Base-by-base conservation (phyloP, 176 grass and related monocot species). In the Elaeis guineensis region DNA sequence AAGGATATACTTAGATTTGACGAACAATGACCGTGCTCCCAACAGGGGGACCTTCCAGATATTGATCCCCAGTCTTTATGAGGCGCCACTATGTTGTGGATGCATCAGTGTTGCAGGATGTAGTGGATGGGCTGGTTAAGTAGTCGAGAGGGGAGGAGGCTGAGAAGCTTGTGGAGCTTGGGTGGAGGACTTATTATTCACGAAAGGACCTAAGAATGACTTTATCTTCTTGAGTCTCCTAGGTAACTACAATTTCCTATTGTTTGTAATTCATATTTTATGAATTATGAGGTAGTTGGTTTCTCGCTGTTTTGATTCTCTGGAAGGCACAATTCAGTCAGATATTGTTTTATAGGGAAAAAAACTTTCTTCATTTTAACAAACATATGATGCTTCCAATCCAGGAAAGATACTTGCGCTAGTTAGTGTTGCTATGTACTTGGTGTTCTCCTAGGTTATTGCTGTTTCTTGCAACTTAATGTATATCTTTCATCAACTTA, bases 81-180 rank as follows among this genome's bases (percentile, higher is more conserved):
- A 90, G 21, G 50, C 69, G 14, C 18, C 71, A 21, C 21, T 73
- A 23, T 30, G 77, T 12, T 62, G 35, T 74, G 48, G 17, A 70
- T 17, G 65, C 24, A 5, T 21, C 60, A 15, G 3, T 87, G 30
- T 32, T 92, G 54, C 83, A 83, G 55, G 44, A 16, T 15, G 66
- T 87, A 11, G 89, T 92, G 62, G 62, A 44, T 82, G 80, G 59
- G 26, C 67, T 92, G 66, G 77, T 78, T 23, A 61, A 21, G 24
- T 70, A 9, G 9, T 83, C 70, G 9, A 83, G 73, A 63, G 11
- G 51, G 64, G 73, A 80, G 35, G 84, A 89, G 25, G 84, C 89
- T 11, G 55, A 48, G 26, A 79, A 58, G 17, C 66, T 89, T 58
- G 64, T 95, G 60, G 11, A 52, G 4, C 71, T 72, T 30, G 75